A percentile compares a stretch with the other conserved stretches of the same genome.
Conservation (phyloP, 371 early-diverging fungal species). For the Conidiobolus incongruus region DNA sequence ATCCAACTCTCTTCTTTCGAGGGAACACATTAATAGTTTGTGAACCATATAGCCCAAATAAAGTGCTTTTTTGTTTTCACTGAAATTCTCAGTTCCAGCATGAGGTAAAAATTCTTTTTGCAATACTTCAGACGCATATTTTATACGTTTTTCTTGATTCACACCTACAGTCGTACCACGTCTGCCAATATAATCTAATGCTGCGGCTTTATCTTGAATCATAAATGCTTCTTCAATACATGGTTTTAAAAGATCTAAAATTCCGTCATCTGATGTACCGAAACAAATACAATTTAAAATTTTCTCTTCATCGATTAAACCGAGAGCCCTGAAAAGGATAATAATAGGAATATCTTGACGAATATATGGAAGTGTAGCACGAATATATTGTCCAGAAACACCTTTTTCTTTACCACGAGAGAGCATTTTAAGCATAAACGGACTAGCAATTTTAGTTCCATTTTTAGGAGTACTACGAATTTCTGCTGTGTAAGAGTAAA, state of each 20-base stretch:
- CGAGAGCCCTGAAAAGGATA: constrained; percentile 93
- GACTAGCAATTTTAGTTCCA: constrained; percentile 64
- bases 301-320: constrained; percentile 88
- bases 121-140: constrained; percentile 58
- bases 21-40: constrained; percentile 73
- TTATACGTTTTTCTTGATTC: constrained; percentile 68
- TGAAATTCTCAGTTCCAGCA: constrained; percentile 75
- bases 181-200: constrained; percentile 94
- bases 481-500: constrained; percentile 80
- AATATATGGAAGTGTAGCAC: constrained; percentile 85
- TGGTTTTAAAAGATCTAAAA: constrained; percentile 90
- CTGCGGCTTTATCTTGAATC: constrained; percentile 46
- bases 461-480: constrained; percentile 85
- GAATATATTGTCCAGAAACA: constrained; percentile 53
- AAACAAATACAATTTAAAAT: constrained; percentile 92
- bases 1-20: constrained; percentile 85
- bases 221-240: constrained; percentile 96
- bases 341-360: constrained; percentile 90
- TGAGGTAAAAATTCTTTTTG: constrained; percentile 97
- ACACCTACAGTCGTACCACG: constrained; percentile 83
- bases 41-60: constrained; percentile 99
- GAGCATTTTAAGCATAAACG: constrained; percentile 76
- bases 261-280: constrained; percentile 72
- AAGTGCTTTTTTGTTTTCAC: constrained; percentile 91
- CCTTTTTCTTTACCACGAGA: constrained; percentile 35